Evolutionary conservation across 306 rosid genomes (phyloP).

Genomic region (Vicia villosa): DNA sequence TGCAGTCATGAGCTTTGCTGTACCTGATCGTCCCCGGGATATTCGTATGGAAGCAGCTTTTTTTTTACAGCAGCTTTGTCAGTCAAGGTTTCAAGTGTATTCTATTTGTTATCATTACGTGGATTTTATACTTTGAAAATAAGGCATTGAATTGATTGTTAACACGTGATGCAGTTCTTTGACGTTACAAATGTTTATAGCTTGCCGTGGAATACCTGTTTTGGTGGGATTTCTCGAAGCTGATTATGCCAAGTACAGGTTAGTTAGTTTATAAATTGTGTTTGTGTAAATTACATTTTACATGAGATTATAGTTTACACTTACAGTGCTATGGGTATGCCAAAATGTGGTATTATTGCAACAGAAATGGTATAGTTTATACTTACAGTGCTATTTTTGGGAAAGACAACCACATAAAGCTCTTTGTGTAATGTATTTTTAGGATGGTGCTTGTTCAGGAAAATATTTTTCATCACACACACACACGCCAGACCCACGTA

Average conservation of each 20-base stretch:
- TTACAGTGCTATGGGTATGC: not conserved
- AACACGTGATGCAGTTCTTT: constrained; percentile 62
- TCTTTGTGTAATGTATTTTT: constrained; percentile 4
- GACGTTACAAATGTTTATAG: constrained; percentile 98
- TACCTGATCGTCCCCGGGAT: constrained; percentile 91
- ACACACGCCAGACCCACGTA: too few species aligned
- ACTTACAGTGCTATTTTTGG: not conserved
- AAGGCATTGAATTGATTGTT: constrained; percentile 30
- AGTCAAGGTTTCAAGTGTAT: constrained; percentile 69
- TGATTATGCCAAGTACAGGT: constrained; percentile 98
- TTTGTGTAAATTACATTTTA: constrained; percentile 22
- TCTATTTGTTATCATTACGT: constrained; percentile 13
- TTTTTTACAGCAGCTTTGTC: constrained; percentile 97
- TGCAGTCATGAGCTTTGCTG: constrained; percentile 84
- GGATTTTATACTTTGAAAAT: constrained; percentile 16
- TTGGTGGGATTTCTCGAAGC: constrained; percentile 98
- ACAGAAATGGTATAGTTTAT: not conserved
- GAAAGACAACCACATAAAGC: constrained; percentile 9
- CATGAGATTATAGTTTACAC: not conserved
- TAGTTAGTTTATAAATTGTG: constrained; percentile 36
- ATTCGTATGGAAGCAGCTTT: constrained; percentile 98
- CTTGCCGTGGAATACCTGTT: constrained; percentile 98
- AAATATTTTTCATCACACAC: too few species aligned
- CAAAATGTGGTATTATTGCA: constrained; percentile 17
- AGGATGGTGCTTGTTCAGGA: constrained; percentile 2